Base-by-base conservation (phyloP, 2,329 filamentous ascomycete species). In the Mycocentrospora acerina region DNA sequence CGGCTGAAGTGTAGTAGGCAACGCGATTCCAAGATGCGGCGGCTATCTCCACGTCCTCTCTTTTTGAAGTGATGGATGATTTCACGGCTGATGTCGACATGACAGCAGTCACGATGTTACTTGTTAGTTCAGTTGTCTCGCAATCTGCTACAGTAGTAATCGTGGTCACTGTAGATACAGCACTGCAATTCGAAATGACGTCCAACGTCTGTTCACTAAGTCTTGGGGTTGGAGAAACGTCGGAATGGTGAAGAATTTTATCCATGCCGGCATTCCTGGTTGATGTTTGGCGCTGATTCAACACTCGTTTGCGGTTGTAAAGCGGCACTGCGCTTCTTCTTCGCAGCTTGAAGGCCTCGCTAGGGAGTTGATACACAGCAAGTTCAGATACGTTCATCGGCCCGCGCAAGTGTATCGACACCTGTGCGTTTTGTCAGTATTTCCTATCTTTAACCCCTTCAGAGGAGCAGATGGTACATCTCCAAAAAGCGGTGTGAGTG, bases 351-450 rank as follows among this genome's bases (percentile, higher is more conserved):
- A 46, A 35, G 17, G 44, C 42, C 22, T 58, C 47, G 13, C 33
- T 37, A 4, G 58, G 55, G 7, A 80, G 75, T 30, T 73, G 76
- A 66, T 89, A 90, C 37, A 82, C 81, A 9, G 85, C 86, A 37
- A 89, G 74, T 51, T 86, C 77, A 58, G 80, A 81, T 22, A 90
- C 61, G 26, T 77, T 69, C 52, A 87, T 64, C 1, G 86, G 86
- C 3, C 86, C 87, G 51, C 86, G 82, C 58, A 90, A 75, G 62
- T 88, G 83, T 46, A 88, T 66, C 1, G 85, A 87, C 19, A 90
- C 72, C 85, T 88, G 43, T 28, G 27, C 15, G 17, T 9, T 17
- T 11, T n/a, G 26, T 51, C n/a, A 47, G 31, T 14, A n/a, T n/a
- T 12, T 2, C 31, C n/a, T n/a, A n/a, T n/a, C n/a, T n/a, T n/a